phyloP scores from a whole-genome alignment of 2,329 filamentous ascomycete genomes.

The Zymoseptoria passerinii region DNA sequence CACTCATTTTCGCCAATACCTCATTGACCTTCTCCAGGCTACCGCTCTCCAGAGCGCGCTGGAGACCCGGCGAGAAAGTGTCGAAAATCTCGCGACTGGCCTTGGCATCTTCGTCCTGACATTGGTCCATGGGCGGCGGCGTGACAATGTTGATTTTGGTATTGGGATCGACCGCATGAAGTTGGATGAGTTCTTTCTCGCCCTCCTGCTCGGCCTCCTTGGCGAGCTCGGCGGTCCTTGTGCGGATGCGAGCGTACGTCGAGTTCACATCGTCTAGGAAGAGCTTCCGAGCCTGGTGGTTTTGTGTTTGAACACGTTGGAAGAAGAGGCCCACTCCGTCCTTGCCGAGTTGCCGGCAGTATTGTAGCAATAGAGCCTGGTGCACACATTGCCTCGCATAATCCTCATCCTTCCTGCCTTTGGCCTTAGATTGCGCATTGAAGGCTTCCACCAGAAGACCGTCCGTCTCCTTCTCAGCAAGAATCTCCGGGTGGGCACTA shows the following conservation, averaged over 20 bases:
- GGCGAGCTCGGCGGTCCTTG: constrained; percentile 64
- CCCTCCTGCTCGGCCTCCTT: constrained; percentile 50
- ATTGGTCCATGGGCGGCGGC: constrained; percentile 64
- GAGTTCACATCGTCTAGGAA: constrained; percentile 89
- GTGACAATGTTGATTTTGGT: constrained; percentile 89
- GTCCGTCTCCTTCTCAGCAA: constrained; percentile 81
- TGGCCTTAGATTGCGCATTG: constrained; percentile 69
- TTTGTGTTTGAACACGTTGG: constrained; percentile 83
- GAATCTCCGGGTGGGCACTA: constrained; percentile 64
- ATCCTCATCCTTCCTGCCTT: constrained; percentile 42
- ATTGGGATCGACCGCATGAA: constrained; percentile 82
- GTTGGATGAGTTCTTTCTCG: constrained; percentile 90
- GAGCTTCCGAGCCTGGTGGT: constrained; percentile 81
- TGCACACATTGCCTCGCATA: constrained; percentile 81
- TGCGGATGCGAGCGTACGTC: constrained; percentile 76
- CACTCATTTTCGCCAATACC: constrained; percentile 78
- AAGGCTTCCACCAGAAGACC: constrained; percentile 87
- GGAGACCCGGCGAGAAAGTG: constrained; percentile 70
- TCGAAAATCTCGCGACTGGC: constrained; percentile 71
- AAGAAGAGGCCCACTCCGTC: constrained; percentile 92
- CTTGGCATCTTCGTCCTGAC: constrained; percentile 52
- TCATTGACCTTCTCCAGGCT: constrained; percentile 81
- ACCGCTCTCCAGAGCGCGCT: constrained; percentile 77
- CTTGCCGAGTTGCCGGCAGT: constrained; percentile 80
- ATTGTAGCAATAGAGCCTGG: constrained; percentile 85